These are phyloP conservation scores for Handroanthus guayacan DNA, from an alignment of 257 asterid species.

Conservation along the genomic window DNA sequence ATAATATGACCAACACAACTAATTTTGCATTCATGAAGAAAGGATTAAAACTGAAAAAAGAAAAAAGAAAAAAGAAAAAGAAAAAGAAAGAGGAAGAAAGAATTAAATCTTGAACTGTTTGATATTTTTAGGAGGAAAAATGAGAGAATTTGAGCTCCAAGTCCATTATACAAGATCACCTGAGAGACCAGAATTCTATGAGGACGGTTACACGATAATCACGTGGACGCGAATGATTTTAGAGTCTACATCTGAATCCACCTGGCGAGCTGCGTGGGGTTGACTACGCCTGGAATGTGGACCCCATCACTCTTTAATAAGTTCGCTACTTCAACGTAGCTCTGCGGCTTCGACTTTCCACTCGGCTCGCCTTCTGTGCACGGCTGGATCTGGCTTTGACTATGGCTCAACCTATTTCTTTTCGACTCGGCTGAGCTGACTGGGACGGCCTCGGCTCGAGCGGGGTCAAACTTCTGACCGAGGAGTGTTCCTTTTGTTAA, in stretches of 20 bases:
- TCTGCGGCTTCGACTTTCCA: constrained; percentile 44
- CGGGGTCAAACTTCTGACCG: constrained; percentile 66
- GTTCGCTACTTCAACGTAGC: constrained; percentile 69
- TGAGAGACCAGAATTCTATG: constrained; percentile 12
- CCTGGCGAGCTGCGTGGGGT: constrained; percentile 69
- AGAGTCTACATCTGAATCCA: constrained; percentile 67
- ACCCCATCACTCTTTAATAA: constrained; percentile 60
- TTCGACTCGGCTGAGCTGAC: constrained; percentile 43
- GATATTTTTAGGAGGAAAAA: neutral
- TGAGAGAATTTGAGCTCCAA: constrained; percentile 17
- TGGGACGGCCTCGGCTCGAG: constrained; percentile 55
- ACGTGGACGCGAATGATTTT: constrained; percentile 27
- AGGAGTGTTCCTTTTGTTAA: constrained; percentile 58
- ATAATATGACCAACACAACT: neutral
- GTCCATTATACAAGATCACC: constrained; percentile 1
- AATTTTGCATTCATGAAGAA: constrained; percentile 11
- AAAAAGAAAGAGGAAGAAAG: neutral
- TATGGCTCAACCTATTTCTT: constrained; percentile 34
- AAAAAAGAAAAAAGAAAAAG: neutral
- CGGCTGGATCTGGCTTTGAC: constrained; percentile 4
- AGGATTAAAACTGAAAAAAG: neutral
- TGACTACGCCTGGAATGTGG: constrained; percentile 73
- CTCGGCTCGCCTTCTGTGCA: constrained; percentile 41
- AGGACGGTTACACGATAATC: constrained; percentile 24
- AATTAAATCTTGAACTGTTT: constrained; percentile 1